Evolutionary conservation across 2,329 filamentous ascomycete species (phyloP).

Genomic region (Fusarium beomiforme): DNA sequence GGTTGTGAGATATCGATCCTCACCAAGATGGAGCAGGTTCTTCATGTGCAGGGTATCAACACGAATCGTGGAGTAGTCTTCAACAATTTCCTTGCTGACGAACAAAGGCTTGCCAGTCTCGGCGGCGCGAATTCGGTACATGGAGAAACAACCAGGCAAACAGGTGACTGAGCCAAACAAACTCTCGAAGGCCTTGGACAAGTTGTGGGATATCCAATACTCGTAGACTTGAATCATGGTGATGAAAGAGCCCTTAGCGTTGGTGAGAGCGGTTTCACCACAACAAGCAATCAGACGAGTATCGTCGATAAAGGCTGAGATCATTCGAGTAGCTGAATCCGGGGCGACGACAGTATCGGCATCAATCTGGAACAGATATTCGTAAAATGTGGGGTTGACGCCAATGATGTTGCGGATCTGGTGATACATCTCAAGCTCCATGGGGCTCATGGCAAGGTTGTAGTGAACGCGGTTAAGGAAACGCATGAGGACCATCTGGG

Average conservation of each 20-base stretch:
- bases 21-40: conserved; percentile 94
- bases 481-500: conserved; percentile 97
- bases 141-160: conserved; percentile 97
- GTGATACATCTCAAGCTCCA: conserved; percentile 98
- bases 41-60: conserved; percentile 99
- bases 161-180: conserved; percentile 98
- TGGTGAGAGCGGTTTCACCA: conserved; percentile 92
- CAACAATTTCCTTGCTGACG: conserved; percentile 90
- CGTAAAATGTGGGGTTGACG: conserved; percentile 98
- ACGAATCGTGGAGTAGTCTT: conserved; percentile 89
- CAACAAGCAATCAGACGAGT: conserved; percentile 94
- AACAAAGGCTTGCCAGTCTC: conserved; percentile 97
- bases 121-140: conserved; percentile 96
- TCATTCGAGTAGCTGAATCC: conserved; percentile 91
- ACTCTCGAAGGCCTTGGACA: conserved; percentile 96
- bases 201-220: conserved; percentile 98
- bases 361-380: conserved; percentile 95
- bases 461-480: conserved; percentile 99
- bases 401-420: conserved; percentile 99
- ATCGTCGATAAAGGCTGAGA: conserved; percentile 89
- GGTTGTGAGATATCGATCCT: conserved; percentile 97
- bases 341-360: conserved; percentile 93
- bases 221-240: conserved; percentile 99
- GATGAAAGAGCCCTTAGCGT: conserved; percentile 90
- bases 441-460: conserved; percentile 93